phyloP scores from a whole-genome alignment of 1,284 basidiomycete species.

The Leccinum variabile region DNA sequence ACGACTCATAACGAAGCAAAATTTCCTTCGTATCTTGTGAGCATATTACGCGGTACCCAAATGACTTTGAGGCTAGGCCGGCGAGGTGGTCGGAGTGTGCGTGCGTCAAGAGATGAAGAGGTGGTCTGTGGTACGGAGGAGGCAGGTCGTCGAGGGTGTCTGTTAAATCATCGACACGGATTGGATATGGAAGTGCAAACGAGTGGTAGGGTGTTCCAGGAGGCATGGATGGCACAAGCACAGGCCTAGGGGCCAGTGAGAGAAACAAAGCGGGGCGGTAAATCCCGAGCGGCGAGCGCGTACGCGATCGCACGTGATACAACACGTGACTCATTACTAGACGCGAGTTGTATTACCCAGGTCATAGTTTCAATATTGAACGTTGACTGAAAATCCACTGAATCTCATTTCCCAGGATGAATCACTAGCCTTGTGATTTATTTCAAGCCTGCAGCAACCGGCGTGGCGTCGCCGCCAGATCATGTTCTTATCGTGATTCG shows the following conservation, averaged over 20 bases:
- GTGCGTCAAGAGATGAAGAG: conserved; percentile 76
- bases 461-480: too few relatives aligned
- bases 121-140: conserved; percentile 44
- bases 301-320: not conserved
- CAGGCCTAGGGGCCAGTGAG: too few relatives aligned
- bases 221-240: conserved; percentile 48
- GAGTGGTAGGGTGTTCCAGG: conserved; percentile 67
- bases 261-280: too few relatives aligned
- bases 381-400: too few relatives aligned
- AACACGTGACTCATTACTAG: not conserved
- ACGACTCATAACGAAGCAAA: conserved; percentile 73
- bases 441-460: not conserved
- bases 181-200: conserved; percentile 68
- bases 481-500: too few relatives aligned
- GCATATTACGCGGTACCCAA: conserved; percentile 69
- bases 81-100: conserved; percentile 82
- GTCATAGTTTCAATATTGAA: too few relatives aligned
- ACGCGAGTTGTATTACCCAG: too few relatives aligned
- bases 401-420: too few relatives aligned
- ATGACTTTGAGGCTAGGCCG: conserved; percentile 69
- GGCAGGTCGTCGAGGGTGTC: conserved; percentile 36
- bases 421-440: not conserved
- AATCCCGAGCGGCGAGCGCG: too few relatives aligned
- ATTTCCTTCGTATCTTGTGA: conserved; percentile 81
- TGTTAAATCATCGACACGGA: conserved; percentile 79